Conservation (phyloP, 345 rosid genomes). For the Boechera divaricarpa region DNA sequence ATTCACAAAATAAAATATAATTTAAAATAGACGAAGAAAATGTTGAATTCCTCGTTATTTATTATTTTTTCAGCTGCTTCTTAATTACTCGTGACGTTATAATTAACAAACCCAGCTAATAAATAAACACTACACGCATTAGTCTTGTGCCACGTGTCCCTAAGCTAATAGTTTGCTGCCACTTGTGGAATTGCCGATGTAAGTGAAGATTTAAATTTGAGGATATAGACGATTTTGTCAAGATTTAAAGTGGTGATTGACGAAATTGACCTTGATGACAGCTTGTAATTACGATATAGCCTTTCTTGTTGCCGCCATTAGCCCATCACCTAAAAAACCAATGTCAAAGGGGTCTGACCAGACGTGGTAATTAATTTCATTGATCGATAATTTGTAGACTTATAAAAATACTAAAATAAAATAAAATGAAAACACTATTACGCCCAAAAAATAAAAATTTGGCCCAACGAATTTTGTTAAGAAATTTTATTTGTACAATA, state of each 20-base stretch:
- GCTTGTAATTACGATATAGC: neutral
- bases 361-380: neutral
- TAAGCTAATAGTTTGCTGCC: neutral
- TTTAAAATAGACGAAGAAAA: conserved; percentile 1
- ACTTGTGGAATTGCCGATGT: conserved; percentile 29
- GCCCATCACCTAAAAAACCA: neutral
- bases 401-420: no score
- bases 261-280: neutral
- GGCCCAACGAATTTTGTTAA: no score
- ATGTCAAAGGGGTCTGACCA: neutral
- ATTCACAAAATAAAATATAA: neutral
- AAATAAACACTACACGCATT: conserved; percentile 10
- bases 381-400: neutral
- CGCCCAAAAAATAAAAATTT: no score
- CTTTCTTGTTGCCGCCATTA: conserved; percentile 28
- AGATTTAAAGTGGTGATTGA: neutral
- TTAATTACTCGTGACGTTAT: conserved; percentile 38
- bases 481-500: no score
- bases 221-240: conserved; percentile 28
- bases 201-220: neutral
- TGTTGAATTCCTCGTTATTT: conserved; percentile 11
- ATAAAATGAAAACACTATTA: no score
- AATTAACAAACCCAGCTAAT: conserved; percentile 22
- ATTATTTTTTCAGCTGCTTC: conserved; percentile 29
- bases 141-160: neutral